A percentile compares a stretch with the other conserved stretches of the same genome.
Conservation (phyloP, 1,139 yeast genomes). For the Blastobotrys arbuscula region DNA sequence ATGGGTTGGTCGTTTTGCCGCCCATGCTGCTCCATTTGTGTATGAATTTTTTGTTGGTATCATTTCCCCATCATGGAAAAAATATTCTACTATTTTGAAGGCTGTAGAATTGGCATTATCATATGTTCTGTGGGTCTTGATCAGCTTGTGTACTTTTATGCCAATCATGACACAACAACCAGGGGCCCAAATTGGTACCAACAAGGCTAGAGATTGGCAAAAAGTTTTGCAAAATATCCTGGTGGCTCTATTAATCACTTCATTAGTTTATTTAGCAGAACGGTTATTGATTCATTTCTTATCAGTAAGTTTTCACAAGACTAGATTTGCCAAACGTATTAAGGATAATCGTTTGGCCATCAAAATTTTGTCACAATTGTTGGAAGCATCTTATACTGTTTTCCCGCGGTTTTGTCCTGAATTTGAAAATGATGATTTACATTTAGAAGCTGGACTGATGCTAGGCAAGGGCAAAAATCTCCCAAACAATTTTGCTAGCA, state of each 20-base stretch:
- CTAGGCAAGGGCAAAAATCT: conserved; percentile 22
- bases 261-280: conserved; percentile 36
- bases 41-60: conserved; percentile 31
- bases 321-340: conserved; percentile 38
- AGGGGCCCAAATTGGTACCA: conserved; percentile 24
- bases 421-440: conserved; percentile 35
- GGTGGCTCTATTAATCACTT: conserved; percentile 36
- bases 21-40: conserved; percentile 33
- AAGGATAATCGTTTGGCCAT: conserved; percentile 35
- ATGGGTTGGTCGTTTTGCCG: conserved; percentile 34
- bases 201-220: conserved; percentile 35
- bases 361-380: conserved; percentile 30
- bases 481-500: conserved; percentile 19
- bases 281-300: conserved; percentile 36
- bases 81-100: conserved; percentile 32
- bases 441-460: conserved; percentile 29
- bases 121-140: conserved; percentile 32
- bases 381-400: conserved; percentile 34
- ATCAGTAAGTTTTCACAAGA: conserved; percentile 40
- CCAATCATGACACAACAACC: conserved; percentile 36
- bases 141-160: conserved; percentile 36
- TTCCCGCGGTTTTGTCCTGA: conserved; percentile 37
- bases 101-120: conserved; percentile 37
- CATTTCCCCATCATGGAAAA: conserved; percentile 34
- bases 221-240: conserved; percentile 33